These are phyloP conservation scores for Colletotrichum chlorophyti DNA, from an alignment of 2,329 filamentous ascomycete species.

Conservation along the genomic window DNA sequence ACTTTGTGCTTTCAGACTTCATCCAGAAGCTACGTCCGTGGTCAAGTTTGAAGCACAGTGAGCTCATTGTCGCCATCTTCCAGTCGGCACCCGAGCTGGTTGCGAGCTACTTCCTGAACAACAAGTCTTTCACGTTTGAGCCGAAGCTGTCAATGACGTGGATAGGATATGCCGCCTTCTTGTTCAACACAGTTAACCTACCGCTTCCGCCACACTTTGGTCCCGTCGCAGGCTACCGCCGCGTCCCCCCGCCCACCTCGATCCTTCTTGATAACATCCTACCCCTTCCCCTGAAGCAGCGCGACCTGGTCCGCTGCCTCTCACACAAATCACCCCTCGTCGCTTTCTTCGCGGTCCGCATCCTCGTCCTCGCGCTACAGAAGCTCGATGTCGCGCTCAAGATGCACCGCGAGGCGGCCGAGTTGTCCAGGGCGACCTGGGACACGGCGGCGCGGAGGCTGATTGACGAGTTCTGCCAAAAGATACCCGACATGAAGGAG, in stretches of 20 bases:
- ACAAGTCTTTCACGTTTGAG: conserved; percentile 83
- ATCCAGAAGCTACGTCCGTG: conserved; percentile 82
- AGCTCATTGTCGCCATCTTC: conserved; percentile 83
- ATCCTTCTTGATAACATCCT: conserved; percentile 86
- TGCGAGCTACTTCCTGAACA: conserved; percentile 84
- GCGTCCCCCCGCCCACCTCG: conserved; percentile 77
- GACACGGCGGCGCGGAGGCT: conserved; percentile 71
- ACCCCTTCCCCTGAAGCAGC: conserved; percentile 81
- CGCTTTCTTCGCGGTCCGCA: conserved; percentile 82
- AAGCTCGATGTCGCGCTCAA: conserved; percentile 74
- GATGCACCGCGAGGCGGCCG: conserved; percentile 60
- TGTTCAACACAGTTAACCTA: conserved; percentile 81
- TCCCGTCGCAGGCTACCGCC: conserved; percentile 65
- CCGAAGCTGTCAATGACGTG: conserved; percentile 92
- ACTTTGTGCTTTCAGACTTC: conserved; percentile 80
- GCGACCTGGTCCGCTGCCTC: conserved; percentile 79
- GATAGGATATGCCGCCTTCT: conserved; percentile 90
- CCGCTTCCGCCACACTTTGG: conserved; percentile 78
- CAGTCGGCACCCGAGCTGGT: conserved; percentile 83
- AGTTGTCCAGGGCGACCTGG: conserved; percentile 62
- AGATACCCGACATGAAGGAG: conserved; percentile 83
- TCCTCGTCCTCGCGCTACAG: conserved; percentile 79
- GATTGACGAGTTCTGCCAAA: conserved; percentile 75
- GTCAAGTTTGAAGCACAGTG: conserved; percentile 79
- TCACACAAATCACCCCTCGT: conserved; percentile 80